phyloP scores from a whole-genome alignment of 768 basidiomycete species.

The Porphyrellus cyaneotinctus region DNA sequence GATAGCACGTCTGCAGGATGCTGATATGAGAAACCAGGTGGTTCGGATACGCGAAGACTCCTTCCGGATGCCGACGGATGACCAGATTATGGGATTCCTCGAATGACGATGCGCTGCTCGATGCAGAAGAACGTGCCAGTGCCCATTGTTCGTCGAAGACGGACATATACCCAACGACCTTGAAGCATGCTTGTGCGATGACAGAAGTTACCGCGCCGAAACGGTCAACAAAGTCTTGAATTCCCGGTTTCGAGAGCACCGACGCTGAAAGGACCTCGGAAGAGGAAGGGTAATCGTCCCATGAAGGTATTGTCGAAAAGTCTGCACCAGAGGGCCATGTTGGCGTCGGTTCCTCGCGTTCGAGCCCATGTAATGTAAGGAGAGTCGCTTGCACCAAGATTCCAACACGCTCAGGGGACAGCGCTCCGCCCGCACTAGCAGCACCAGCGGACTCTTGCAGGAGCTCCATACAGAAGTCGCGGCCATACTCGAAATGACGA shows the following conservation, averaged over 20 bases:
- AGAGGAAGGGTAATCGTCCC: slow-evolving; percentile 68
- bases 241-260: slow-evolving; percentile 56
- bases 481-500: slow-evolving; percentile 81
- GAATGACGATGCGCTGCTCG: slow-evolving; percentile 42
- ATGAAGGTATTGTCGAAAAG: slow-evolving; percentile 50
- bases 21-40: slow-evolving; percentile 58
- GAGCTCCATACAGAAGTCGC: slow-evolving; percentile 75
- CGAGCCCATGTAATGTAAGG: slow-evolving; percentile 64
- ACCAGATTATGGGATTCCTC: slow-evolving; percentile 69
- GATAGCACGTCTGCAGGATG: slow-evolving; percentile 72
- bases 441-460: slow-evolving; percentile 61
- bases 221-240: slow-evolving; percentile 70
- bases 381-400: slow-evolving; percentile 77
- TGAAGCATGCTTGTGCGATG: slow-evolving; percentile 57
- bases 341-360: slow-evolving; percentile 66
- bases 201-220: slow-evolving; percentile 52
- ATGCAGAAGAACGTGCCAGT: slow-evolving; percentile 43
- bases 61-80: slow-evolving; percentile 64
- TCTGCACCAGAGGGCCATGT: slow-evolving; percentile 76
- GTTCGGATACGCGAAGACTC: slow-evolving; percentile 62
- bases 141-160: slow-evolving; percentile 86
- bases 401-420: slow-evolving; percentile 69
- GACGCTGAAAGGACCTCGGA: slow-evolving; percentile 57
- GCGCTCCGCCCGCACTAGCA: slow-evolving; percentile 38
- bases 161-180: slow-evolving; percentile 68